Conservation (phyloP, 345 rosid species). For the Capsella bursapastoris region DNA sequence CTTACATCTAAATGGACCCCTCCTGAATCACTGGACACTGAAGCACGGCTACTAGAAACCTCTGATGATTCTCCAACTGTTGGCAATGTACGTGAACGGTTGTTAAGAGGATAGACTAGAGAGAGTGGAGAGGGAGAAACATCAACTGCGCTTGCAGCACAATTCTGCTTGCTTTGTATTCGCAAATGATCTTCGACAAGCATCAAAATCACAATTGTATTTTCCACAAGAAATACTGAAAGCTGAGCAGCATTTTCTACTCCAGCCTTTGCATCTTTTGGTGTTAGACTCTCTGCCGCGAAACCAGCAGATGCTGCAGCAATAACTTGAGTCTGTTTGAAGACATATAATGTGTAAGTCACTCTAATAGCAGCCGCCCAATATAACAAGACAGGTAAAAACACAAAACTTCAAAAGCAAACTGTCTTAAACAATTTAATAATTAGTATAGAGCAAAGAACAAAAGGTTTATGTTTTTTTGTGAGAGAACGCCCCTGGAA, state of each 20-base stretch:
- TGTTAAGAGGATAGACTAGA: slow-evolving; percentile 62
- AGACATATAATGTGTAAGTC: slow-evolving; percentile 40
- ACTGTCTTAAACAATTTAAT: background rate
- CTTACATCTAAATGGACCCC: slow-evolving; percentile 90
- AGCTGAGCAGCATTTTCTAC: slow-evolving; percentile 91
- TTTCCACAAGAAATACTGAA: slow-evolving; percentile 94
- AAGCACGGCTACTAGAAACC: slow-evolving; percentile 62
- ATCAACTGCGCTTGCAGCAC: slow-evolving; percentile 59
- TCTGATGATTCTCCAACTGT: slow-evolving; percentile 58
- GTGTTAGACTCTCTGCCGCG: slow-evolving; percentile 90
- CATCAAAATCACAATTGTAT: slow-evolving; percentile 95
- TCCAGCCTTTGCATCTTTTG: slow-evolving; percentile 80
- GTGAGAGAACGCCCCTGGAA: background rate
- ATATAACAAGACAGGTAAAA: slow-evolving; percentile 4
- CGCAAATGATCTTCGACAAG: slow-evolving; percentile 98
- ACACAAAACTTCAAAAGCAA: slow-evolving; percentile 32
- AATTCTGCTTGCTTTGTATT: slow-evolving; percentile 83
- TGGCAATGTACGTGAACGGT: slow-evolving; percentile 49
- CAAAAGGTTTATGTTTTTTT: background rate
- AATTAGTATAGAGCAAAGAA: background rate
- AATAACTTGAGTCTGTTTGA: slow-evolving; percentile 90
- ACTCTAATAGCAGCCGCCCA: background rate
- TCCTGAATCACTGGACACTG: slow-evolving; percentile 63
- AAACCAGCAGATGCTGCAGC: slow-evolving; percentile 98
- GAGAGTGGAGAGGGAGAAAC: slow-evolving; percentile 80